Evolutionary conservation across 371 early-diverging fungal species (phyloP).

Genomic region (Actinomucor elegans): DNA sequence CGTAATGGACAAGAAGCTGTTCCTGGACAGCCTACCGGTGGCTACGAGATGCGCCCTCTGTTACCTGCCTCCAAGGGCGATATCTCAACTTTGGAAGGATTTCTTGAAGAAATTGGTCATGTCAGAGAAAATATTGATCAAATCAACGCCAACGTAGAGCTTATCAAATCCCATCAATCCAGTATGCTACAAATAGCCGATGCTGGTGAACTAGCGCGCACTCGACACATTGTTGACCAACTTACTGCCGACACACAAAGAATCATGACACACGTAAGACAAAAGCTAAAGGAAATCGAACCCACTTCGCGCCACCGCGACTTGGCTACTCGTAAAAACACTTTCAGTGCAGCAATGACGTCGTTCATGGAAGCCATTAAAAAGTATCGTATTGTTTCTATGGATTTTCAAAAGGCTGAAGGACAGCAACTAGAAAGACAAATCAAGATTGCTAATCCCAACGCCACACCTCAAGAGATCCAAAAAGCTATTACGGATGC

Average conservation of each 20-base stretch:
- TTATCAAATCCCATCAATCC: constrained; percentile 32
- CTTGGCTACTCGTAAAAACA: constrained; percentile 46
- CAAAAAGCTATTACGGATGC: constrained; percentile 45
- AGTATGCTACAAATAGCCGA: constrained; percentile 45
- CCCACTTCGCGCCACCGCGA: constrained; percentile 42
- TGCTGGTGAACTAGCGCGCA: constrained; percentile 31
- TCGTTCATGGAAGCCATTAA: constrained; percentile 49
- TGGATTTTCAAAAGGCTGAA: constrained; percentile 49
- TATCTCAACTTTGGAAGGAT: constrained; percentile 25
- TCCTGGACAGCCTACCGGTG: constrained; percentile 12
- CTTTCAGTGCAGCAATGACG: constrained; percentile 41
- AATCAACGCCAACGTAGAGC: constrained; percentile 40
- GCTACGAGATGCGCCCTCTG: constrained; percentile 52
- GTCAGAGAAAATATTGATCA: constrained; percentile 39
- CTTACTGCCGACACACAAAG: constrained; percentile 37
- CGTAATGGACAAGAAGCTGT: constrained; percentile 6
- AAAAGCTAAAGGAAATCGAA: constrained; percentile 45
- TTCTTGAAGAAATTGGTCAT: constrained; percentile 39
- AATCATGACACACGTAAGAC: constrained; percentile 45
- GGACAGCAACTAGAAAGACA: constrained; percentile 44
- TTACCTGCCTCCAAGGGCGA: constrained; percentile 34
- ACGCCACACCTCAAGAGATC: constrained; percentile 47
- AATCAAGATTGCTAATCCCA: constrained; percentile 49
- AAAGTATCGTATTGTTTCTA: constrained; percentile 37
- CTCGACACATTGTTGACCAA: constrained; percentile 23